Percentiles rank a stretch among this genome's conserved stretches.
phyloP scores from a whole-genome alignment of 2,329 filamentous ascomycete species.

The Pseudogymnoascus verrucosus region DNA sequence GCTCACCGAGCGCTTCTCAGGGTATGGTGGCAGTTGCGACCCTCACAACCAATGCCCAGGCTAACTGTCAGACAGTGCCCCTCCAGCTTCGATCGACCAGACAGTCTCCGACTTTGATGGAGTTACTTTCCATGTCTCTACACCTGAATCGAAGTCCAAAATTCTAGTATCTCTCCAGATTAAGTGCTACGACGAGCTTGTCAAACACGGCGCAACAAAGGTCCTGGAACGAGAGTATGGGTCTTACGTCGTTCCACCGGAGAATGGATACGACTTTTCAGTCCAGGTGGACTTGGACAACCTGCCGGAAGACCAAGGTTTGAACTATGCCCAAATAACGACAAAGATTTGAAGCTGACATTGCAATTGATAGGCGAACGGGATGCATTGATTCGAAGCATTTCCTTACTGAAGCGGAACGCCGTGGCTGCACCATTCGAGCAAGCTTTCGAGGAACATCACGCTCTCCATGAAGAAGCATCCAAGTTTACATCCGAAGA shows the following conservation, averaged over 20 bases:
- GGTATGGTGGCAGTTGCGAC: conserved; percentile 18
- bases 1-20: conserved; percentile 77
- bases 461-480: conserved; percentile 76
- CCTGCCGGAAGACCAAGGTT: conserved; percentile 72
- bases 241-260: conserved; percentile 76
- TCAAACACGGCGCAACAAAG: conserved; percentile 85
- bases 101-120: conserved; percentile 98
- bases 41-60: conserved; percentile 18
- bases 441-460: conserved; percentile 90
- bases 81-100: conserved; percentile 88
- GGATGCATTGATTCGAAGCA: conserved; percentile 77
- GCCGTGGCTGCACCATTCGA: conserved; percentile 98
- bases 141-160: conserved; percentile 85
- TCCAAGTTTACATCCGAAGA: conserved; percentile 90
- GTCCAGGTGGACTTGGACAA: conserved; percentile 82
- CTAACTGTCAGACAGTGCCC: conserved; percentile 48
- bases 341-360: conserved; percentile 11
- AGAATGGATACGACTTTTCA: conserved; percentile 94
- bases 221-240: conserved; percentile 94
- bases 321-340: not conserved
- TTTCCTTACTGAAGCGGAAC: conserved; percentile 92
- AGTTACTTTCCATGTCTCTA: conserved; percentile 97
- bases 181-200: conserved; percentile 86
- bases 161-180: conserved; percentile 93
- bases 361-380: conserved; percentile 53